These are phyloP conservation scores for Trichoderma citrinoviride DNA, from an alignment of 2,329 filamentous ascomycete species.

Conservation along the genomic window DNA sequence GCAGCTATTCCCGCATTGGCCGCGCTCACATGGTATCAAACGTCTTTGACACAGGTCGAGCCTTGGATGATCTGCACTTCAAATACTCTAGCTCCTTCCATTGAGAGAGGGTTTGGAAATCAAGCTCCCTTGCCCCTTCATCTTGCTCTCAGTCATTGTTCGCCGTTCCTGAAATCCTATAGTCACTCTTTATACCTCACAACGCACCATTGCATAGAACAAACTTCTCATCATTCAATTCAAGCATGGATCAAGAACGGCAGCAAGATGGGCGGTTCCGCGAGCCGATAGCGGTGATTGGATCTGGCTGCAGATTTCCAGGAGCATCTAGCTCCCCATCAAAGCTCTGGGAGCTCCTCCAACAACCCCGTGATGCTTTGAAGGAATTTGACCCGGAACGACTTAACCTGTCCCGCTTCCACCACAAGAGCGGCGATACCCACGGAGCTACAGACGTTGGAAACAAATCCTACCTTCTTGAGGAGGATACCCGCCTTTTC, in stretches of 20 bases:
- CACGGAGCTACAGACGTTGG: constrained; percentile 34
- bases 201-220: background rate
- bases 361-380: constrained; percentile 24
- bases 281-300: constrained; percentile 33
- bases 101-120: background rate
- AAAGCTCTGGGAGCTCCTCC: constrained; percentile 42
- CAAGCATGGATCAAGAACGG: background rate
- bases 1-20: background rate
- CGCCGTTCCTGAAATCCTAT: background rate
- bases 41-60: background rate
- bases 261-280: background rate
- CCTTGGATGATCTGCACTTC: background rate
- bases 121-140: background rate
- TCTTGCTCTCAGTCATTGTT: background rate
- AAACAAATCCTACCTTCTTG: constrained; percentile 36
- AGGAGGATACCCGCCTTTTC: constrained; percentile 38
- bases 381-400: constrained; percentile 29
- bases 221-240: background rate
- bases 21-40: background rate
- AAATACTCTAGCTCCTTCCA: background rate
- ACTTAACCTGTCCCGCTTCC: constrained; percentile 43
- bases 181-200: background rate
- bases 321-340: constrained; percentile 37
- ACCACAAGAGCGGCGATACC: constrained; percentile 42
- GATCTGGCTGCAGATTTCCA: constrained; percentile 44